Evolutionary conservation across 768 basidiomycete species (phyloP).

Genomic region (Nidularia sp.): DNA sequence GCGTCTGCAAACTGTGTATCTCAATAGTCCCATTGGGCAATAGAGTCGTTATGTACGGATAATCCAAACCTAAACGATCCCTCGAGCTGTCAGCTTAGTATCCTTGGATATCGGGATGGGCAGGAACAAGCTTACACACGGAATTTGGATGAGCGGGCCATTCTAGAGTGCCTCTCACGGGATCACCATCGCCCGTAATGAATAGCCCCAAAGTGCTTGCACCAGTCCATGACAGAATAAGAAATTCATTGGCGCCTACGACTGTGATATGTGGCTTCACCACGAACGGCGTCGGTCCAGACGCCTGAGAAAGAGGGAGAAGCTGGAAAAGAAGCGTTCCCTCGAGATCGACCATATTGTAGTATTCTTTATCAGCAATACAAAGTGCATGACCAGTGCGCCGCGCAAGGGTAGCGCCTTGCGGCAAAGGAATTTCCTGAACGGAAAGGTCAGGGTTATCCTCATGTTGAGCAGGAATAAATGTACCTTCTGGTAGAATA

Average conservation of each 20-base stretch:
- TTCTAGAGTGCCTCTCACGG: constrained; percentile 83
- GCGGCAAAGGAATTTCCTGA: constrained; percentile 70
- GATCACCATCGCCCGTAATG: constrained; percentile 79
- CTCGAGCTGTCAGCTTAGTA: not conserved
- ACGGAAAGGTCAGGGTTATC: not conserved
- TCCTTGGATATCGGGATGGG: not conserved
- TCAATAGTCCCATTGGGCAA: constrained; percentile 77
- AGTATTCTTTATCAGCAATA: constrained; percentile 67
- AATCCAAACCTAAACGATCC: constrained; percentile 59
- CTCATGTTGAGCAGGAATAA: not conserved
- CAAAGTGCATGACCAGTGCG: constrained; percentile 64
- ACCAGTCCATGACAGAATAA: constrained; percentile 84
- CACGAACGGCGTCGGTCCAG: constrained; percentile 28
- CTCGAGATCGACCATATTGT: constrained; percentile 80
- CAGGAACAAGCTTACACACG: constrained; percentile 59
- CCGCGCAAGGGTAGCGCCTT: constrained; percentile 54
- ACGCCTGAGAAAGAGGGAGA: constrained; percentile 74
- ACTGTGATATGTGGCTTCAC: constrained; percentile 73
- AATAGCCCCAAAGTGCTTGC: constrained; percentile 81
- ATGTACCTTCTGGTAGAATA: constrained; percentile 56
- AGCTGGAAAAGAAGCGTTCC: constrained; percentile 65
- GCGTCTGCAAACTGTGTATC: constrained; percentile 77
- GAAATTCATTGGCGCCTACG: constrained; percentile 74
- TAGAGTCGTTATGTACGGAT: constrained; percentile 75
- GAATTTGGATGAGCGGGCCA: constrained; percentile 79